Base-by-base conservation (phyloP, 176 grass and related monocot genomes). In the Stipa capillata region DNA sequence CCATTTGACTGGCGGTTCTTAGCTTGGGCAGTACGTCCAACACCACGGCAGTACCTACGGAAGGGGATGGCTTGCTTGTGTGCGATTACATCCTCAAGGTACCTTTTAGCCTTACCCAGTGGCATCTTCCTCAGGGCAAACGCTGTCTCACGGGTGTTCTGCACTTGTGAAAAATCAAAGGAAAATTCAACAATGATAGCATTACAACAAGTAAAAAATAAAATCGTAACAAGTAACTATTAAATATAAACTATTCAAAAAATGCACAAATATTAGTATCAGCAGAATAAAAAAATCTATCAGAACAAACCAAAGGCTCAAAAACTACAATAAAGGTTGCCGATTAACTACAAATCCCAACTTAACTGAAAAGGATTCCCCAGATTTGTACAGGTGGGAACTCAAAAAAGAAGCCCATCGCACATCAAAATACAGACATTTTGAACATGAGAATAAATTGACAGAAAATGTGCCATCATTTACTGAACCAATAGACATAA, bases 1-100 rank as follows among this genome's bases (percentile, higher is more conserved):
- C 91, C 89, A 54, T 97, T 97, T 6, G 94, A 79, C 13, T 94
- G 91, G 3, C 87, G 86, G 6, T 64, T 77, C 72, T 97, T 97
- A 39, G 79, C 95, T 68, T 97, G 95, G 35, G 89, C 95, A 17
- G 95, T 97, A 6, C 95, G 87, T 2, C 95, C 95, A 52, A 97
- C 95, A 84, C 95, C 95, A 47, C 95, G 1, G 12, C 87, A 94
- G 64, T 87, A 97, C 42, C 95, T 87, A 8, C 95, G 84, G 80
- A 97, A 94, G 8, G 95, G 95, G 50, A 97, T 97, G 0, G 95
- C 95, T 55, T 97, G 95, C 85, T 97, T 97, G 87, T 97, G 94
- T 36, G 83, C 89, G 15, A 97, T 88, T 62, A 97, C 95, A 83
- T 97, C 95, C 60, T 97, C 92, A 35, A 97, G 89, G 49, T 97